Percentiles rank a stretch among this genome's conserved stretches.
Evolutionary conservation across 2,329 filamentous ascomycete genomes (phyloP).

Genomic region (Paraphaeosphaeria sporulosa): DNA sequence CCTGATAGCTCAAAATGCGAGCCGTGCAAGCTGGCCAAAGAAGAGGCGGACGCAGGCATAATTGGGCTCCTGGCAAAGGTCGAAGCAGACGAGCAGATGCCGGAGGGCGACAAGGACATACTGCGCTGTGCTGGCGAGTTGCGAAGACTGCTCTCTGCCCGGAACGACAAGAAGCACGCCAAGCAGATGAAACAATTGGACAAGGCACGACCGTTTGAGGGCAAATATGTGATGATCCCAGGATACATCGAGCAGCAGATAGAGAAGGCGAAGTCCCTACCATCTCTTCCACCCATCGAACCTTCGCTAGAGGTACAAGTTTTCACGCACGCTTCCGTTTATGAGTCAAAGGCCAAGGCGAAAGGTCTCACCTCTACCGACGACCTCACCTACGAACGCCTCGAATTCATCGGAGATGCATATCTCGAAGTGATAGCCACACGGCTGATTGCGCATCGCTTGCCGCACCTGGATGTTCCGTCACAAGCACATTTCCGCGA

Average conservation of each 20-base stretch:
- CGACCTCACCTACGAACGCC: slow-evolving; percentile 71
- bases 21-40: slow-evolving; percentile 24
- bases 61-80: slow-evolving; percentile 42
- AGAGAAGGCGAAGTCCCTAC: slow-evolving; percentile 51
- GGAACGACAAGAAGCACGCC: slow-evolving; percentile 47
- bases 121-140: slow-evolving; percentile 40
- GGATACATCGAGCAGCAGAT: slow-evolving; percentile 37
- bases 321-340: slow-evolving; percentile 66
- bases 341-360: slow-evolving; percentile 8
- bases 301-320: slow-evolving; percentile 66
- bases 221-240: slow-evolving; percentile 30
- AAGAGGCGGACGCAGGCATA: slow-evolving; percentile 39
- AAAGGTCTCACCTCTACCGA: slow-evolving; percentile 25
- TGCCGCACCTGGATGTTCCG: slow-evolving; percentile 70
- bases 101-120: slow-evolving; percentile 33
- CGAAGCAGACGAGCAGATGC: slow-evolving; percentile 34
- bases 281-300: slow-evolving; percentile 70
- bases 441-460: slow-evolving; percentile 76
- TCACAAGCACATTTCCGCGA: slow-evolving; percentile 80
- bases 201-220: slow-evolving; percentile 33
- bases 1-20: slow-evolving; percentile 25
- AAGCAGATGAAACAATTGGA: slow-evolving; percentile 58
- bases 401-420: slow-evolving; percentile 90
- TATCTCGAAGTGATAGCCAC: slow-evolving; percentile 82
- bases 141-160: slow-evolving; percentile 33